Conservation (phyloP, 1,284 basidiomycete genomes). For the Rhodotorula sp. region DNA sequence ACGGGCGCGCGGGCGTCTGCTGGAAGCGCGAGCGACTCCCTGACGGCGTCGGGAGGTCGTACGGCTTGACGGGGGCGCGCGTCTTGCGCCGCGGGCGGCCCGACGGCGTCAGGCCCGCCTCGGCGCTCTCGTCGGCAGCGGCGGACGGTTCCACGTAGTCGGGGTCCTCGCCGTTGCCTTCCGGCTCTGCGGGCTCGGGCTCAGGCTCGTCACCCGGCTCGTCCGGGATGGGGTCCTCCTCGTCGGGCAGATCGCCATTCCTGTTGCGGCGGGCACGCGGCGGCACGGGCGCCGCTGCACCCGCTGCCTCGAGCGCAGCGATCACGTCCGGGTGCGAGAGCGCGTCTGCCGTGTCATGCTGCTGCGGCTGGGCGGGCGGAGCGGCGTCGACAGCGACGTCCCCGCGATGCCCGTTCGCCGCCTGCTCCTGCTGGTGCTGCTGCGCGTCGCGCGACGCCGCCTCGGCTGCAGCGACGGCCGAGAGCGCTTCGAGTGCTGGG, state of each 20-base stretch:
- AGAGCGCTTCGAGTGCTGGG: constrained; percentile 11
- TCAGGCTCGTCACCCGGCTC: neutral
- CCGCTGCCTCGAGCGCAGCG: neutral
- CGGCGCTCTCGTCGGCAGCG: neutral
- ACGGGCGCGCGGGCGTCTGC: neutral
- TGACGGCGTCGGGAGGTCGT: neutral
- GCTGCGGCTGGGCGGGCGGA: neutral
- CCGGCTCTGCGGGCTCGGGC: neutral
- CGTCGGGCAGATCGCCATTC: neutral
- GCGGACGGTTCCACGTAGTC: neutral
- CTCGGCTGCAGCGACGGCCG: constrained; percentile 3
- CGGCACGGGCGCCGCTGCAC: neutral
- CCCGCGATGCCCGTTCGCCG: neutral
- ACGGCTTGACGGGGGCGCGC: neutral
- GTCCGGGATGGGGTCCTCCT: neutral
- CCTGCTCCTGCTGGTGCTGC: neutral
- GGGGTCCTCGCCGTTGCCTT: neutral
- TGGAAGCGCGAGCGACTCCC: neutral
- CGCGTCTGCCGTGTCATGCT: neutral
- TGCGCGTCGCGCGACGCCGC: constrained; percentile 6
- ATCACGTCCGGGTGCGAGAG: neutral
- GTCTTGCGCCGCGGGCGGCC: constrained; percentile 9
- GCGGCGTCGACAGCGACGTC: too few species aligned
- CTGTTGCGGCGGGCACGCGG: neutral
- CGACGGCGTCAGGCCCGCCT: neutral